Conservation (phyloP, 257 asterid species). For the Primulina huaijiensis region DNA sequence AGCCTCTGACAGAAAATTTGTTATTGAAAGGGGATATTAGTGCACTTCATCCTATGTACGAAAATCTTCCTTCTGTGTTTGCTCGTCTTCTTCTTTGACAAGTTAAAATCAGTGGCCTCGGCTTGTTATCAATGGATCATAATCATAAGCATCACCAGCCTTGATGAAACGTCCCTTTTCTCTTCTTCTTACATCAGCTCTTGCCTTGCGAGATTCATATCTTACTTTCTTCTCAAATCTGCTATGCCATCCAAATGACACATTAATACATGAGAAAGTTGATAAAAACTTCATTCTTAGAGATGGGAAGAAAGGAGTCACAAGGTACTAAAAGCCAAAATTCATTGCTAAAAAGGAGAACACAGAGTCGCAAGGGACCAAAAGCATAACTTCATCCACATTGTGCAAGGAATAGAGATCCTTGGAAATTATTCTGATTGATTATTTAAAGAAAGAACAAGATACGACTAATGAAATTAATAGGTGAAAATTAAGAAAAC, state of each 20-base stretch:
- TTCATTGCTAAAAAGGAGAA: background rate
- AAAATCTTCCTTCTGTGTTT: background rate
- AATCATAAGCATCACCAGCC: slow-evolving; percentile 90
- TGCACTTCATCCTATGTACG: slow-evolving; percentile 3
- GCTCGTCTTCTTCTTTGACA: background rate
- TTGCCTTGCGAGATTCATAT: slow-evolving; percentile 86
- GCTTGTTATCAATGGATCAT: slow-evolving; percentile 72
- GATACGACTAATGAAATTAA: background rate
- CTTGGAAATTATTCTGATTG: background rate
- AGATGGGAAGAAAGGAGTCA: slow-evolving; percentile 1
- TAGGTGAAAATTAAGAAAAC: background rate
- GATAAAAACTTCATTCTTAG: background rate
- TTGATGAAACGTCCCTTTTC: slow-evolving; percentile 95
- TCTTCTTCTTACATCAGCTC: slow-evolving; percentile 93
- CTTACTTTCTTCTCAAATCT: slow-evolving; percentile 94
- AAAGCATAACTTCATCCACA: background rate
- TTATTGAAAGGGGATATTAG: slow-evolving; percentile 17
- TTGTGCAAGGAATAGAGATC: background rate
- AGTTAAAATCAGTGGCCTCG: slow-evolving; percentile 53
- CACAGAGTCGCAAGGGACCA: background rate
- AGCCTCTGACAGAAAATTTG: slow-evolving; percentile 23
- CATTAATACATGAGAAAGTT: background rate
- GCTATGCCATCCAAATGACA: slow-evolving; percentile 18
- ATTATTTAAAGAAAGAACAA: background rate
- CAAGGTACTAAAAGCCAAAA: background rate